A percentile compares a stretch with the other conserved stretches of the same genome.
Conservation (phyloP, 345 rosid species). For the Camelina hispida region DNA sequence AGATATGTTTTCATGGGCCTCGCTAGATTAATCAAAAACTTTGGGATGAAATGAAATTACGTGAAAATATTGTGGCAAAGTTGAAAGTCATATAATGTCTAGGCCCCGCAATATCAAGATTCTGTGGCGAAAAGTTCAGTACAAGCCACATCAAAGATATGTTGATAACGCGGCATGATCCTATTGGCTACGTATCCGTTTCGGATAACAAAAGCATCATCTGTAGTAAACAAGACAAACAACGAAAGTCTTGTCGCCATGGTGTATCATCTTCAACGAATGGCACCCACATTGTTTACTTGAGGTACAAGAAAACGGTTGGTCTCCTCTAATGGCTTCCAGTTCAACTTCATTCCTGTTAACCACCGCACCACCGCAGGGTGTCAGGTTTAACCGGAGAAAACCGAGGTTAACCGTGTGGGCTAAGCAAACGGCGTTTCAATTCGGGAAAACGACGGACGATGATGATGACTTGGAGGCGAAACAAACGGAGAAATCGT, state of each 20-base stretch:
- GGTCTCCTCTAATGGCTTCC: constrained; percentile 70
- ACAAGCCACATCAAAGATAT: constrained; percentile 35
- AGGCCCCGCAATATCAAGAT: constrained; percentile 38
- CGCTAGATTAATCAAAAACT: not conserved
- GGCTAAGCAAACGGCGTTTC: constrained; percentile 67
- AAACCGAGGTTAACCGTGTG: constrained; percentile 52
- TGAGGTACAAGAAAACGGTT: constrained; percentile 34
- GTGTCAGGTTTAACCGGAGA: constrained; percentile 47
- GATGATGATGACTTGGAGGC: constrained; percentile 48
- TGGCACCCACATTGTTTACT: constrained; percentile 35
- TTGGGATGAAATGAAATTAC: not conserved
- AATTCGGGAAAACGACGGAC: constrained; percentile 53
- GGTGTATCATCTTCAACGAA: constrained; percentile 39
- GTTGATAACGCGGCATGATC: constrained; percentile 49
- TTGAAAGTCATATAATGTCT: not conserved
- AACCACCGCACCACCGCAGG: constrained; percentile 52
- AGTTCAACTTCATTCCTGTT: constrained; percentile 69
- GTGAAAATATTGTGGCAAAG: constrained; percentile 3
- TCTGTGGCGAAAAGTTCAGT: constrained; percentile 38
- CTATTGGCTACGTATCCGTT: constrained; percentile 52
- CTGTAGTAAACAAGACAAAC: constrained; percentile 24
- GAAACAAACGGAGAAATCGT: constrained; percentile 43
- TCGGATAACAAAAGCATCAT: constrained; percentile 49
- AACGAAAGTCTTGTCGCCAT: constrained; percentile 26
- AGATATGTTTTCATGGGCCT: not conserved